Base-by-base conservation (phyloP, 495 filamentous ascomycete species). In the Podospora appendiculata region DNA sequence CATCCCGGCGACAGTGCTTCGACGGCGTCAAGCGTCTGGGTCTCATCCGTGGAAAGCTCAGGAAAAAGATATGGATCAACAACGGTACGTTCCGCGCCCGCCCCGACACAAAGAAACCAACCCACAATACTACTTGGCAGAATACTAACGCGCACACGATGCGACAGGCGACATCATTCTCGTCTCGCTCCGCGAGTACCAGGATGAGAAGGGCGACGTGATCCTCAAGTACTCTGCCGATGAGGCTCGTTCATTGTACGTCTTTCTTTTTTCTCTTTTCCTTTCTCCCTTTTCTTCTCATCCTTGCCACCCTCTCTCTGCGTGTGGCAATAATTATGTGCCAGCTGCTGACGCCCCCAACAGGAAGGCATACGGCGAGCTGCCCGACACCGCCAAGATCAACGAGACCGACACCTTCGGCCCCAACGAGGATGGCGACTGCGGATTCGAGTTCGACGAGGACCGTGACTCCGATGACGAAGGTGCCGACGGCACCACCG, bases 51-150 rank as follows among this genome's bases (percentile, higher is more conserved):
- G 93, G 93, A 72, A 98, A 98, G 72, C 84, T 98, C 49, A 85
- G 94, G 61, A 98, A 98, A 81, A 98, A 98, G 78, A 80, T 83
- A 67, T 94, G 89, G 89, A 97, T 95, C 82, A 97, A 96, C 79
- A 89, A 95, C 74, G 92, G 46, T 48, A 46, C 32, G 44, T 34
- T 38, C 13, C 13, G 36, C 36, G 25, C 25, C 17, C 8, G 6
- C 12, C 17, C 18, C 8, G 17, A 19, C 42, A 32, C 25, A 25
- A 25, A 25, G 25, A 25, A 25, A 25, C 25, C 25, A 25, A 25
- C 25, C 25, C 25, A 25, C 25, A 25, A 25, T 25, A 25, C 17
- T 45, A 32, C 17, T 19, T 25, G 25, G 5, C 25, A 25, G 25
- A 25, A 25, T 25, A 25, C 25, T 25, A 25, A 25, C 25, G 25